Evolutionary conservation across 2,329 filamentous ascomycete genomes (phyloP).

Genomic region (Aspergillus ustus): DNA sequence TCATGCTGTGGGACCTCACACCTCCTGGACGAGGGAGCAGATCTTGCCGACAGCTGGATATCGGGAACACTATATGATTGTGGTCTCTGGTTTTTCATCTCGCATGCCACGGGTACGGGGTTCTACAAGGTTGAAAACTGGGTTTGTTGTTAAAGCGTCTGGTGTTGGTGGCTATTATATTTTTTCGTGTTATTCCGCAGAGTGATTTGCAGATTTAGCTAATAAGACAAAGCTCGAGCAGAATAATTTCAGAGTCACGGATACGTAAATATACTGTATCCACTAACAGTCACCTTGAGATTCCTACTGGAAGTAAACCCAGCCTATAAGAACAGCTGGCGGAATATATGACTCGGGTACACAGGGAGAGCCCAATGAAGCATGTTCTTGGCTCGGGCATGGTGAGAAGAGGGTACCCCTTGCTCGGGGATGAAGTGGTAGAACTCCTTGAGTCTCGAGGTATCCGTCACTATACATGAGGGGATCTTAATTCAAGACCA

Average conservation of each 20-base stretch:
- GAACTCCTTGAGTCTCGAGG: too few species aligned
- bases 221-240: not conserved
- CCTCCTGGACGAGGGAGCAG: conserved; percentile 33
- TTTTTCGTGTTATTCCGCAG: not conserved
- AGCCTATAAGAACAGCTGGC: too few species aligned
- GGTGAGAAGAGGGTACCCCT: too few species aligned
- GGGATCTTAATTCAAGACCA: too few species aligned
- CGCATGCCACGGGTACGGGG: not conserved
- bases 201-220: not conserved
- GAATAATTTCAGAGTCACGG: not conserved
- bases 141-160: not conserved
- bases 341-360: too few species aligned
- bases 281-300: too few species aligned
- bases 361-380: too few species aligned
- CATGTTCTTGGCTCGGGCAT: too few species aligned
- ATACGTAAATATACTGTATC: not conserved
- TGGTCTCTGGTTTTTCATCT: not conserved
- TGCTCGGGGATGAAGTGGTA: too few species aligned
- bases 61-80: not conserved
- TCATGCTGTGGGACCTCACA: conserved; percentile 45
- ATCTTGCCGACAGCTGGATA: conserved; percentile 6
- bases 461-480: too few species aligned
- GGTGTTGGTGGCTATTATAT: not conserved
- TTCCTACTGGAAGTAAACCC: too few species aligned
- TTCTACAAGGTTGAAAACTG: not conserved